Evolutionary conservation across 2,329 filamentous ascomycete species (phyloP).

Genomic region (Cylindrodendrum hubeiense): DNA sequence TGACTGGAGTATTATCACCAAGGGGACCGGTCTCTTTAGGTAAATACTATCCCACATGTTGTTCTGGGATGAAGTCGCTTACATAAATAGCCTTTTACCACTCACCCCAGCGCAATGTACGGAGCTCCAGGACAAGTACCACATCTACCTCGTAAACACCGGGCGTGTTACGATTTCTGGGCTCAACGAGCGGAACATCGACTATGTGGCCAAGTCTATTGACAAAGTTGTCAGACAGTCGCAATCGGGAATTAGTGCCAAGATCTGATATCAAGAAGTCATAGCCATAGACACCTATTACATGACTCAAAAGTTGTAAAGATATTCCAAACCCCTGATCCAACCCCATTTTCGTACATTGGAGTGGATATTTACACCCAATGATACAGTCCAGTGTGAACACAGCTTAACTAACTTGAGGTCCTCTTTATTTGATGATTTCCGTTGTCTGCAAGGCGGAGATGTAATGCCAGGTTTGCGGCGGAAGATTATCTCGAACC

Average conservation of each 20-base stretch:
- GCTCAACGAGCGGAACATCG: constrained; percentile 18
- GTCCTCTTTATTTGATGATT: too few species aligned
- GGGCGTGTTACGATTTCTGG: constrained; percentile 21
- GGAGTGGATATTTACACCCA: too few species aligned
- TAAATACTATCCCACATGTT: background rate
- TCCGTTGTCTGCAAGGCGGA: too few species aligned
- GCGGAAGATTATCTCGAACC: too few species aligned
- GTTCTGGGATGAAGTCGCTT: background rate
- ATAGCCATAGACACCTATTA: background rate
- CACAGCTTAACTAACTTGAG: too few species aligned
- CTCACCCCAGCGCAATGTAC: constrained; percentile 16
- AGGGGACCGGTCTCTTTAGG: constrained; percentile 30
- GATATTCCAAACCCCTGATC: background rate
- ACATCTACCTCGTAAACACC: constrained; percentile 26
- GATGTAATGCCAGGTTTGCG: too few species aligned
- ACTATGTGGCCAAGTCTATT: constrained; percentile 23
- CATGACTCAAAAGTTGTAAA: background rate
- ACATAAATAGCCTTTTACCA: constrained; percentile 12
- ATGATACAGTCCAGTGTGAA: too few species aligned
- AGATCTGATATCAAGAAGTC: background rate
- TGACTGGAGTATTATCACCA: constrained; percentile 27
- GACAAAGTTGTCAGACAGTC: constrained; percentile 14
- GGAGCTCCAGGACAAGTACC: constrained; percentile 21
- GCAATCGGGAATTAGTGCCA: background rate
- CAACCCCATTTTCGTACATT: too few species aligned